Conservation (phyloP, 139 green algal genomes). For the Chlorokybus atmophyticus region DNA sequence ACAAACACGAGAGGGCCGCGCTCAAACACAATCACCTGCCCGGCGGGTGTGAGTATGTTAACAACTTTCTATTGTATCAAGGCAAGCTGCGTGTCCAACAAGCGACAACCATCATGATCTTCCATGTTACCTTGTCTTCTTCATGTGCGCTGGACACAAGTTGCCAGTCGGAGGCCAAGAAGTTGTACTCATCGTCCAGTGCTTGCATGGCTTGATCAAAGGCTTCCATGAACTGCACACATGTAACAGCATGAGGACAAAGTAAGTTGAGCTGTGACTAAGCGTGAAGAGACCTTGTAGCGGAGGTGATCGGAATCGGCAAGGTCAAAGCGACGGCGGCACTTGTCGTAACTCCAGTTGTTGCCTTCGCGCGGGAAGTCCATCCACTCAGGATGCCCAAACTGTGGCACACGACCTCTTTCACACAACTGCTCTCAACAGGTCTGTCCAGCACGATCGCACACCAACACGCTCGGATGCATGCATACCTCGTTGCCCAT, state of each 20-base stretch:
- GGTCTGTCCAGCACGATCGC: no score
- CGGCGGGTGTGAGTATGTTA: not conserved
- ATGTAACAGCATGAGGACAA: not conserved
- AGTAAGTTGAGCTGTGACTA: no score
- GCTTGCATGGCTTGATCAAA: constrained; percentile 27
- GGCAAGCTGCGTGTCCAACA: no score
- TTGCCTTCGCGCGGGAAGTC: constrained; percentile 85
- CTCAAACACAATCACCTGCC: constrained; percentile 76
- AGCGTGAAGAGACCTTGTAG: constrained; percentile 33
- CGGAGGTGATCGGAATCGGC: constrained; percentile 62
- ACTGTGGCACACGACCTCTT: no score
- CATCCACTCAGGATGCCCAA: constrained; percentile 81
- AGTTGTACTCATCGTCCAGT: constrained; percentile 23
- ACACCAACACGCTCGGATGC: no score
- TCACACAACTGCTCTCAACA: no score
- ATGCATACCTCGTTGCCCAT: constrained; percentile 42
- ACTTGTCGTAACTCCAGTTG: constrained; percentile 74
- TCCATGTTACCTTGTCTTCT: constrained; percentile 41
- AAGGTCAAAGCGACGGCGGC: constrained; percentile 67
- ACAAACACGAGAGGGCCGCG: constrained; percentile 83
- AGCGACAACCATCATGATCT: no score
- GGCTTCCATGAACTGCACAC: constrained; percentile 16
- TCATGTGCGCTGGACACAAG: constrained; percentile 64
- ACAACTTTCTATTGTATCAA: no score
- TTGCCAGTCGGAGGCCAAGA: constrained; percentile 33